Evolutionary conservation across 345 rosid genomes (phyloP).

Genomic region (Cardamine occulta): DNA sequence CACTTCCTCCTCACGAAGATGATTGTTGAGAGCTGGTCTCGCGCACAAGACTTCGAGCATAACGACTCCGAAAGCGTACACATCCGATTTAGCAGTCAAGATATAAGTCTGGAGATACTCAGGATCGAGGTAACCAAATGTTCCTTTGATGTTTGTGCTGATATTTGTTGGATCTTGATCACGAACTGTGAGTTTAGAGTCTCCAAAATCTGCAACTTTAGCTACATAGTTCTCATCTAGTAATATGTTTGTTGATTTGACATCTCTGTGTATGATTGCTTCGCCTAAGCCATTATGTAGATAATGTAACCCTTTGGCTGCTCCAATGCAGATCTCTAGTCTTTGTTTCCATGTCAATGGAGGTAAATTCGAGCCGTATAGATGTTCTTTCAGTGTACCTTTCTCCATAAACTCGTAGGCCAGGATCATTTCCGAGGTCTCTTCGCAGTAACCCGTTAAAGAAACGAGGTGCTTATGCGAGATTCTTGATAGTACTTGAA

Average conservation of each 20-base stretch:
- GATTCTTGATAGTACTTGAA: conserved; percentile 57
- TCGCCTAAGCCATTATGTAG: neutral
- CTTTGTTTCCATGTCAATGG: conserved; percentile 38
- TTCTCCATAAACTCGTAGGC: conserved; percentile 48
- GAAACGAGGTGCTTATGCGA: conserved; percentile 72
- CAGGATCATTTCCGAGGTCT: conserved; percentile 46
- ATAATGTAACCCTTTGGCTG: conserved; percentile 37
- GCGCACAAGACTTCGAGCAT: conserved; percentile 36
- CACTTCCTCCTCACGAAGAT: neutral
- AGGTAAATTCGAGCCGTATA: conserved; percentile 31
- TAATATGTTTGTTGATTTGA: conserved; percentile 39
- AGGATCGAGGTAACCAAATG: conserved; percentile 41
- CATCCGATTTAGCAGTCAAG: conserved; percentile 37
- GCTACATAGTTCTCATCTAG: conserved; percentile 34
- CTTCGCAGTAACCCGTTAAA: conserved; percentile 69
- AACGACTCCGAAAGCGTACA: conserved; percentile 32
- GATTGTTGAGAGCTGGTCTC: neutral
- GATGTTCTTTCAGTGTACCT: conserved; percentile 40
- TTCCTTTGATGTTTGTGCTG: too few relatives aligned
- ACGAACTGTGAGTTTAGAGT: conserved; percentile 20
- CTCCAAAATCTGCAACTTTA: conserved; percentile 36
- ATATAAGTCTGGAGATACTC: neutral
- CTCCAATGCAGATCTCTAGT: conserved; percentile 39
- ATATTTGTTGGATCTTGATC: conserved; percentile 35
- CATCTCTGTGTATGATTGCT: conserved; percentile 41